phyloP scores from a whole-genome alignment of 345 rosid genomes.

The Brassica incana region DNA sequence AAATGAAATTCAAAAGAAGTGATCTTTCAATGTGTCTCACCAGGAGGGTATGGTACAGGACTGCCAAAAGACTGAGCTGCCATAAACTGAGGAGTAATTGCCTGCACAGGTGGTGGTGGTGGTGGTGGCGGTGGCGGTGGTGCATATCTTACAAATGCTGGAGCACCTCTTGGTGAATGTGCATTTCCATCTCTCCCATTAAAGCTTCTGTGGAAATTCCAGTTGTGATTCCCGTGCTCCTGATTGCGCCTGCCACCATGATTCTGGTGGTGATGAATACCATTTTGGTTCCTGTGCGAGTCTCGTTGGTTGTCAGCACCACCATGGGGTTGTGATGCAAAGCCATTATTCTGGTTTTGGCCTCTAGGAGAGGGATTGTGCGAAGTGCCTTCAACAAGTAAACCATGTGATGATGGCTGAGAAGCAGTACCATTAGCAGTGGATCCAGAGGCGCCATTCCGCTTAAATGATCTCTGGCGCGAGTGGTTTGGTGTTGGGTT shows the following conservation, averaged over 20 bases:
- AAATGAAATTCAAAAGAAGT: slow-evolving; percentile 1
- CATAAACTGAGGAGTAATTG: slow-evolving; percentile 50
- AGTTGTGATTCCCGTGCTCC: slow-evolving; percentile 62
- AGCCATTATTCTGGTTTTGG: slow-evolving; percentile 52
- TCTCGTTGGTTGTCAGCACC: slow-evolving; percentile 61
- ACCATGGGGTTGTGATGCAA: slow-evolving; percentile 50
- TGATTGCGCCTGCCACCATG: slow-evolving; percentile 79
- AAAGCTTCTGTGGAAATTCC: slow-evolving; percentile 55
- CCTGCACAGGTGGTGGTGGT: slow-evolving; percentile 54
- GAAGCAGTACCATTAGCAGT: slow-evolving; percentile 34
- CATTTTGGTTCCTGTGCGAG: slow-evolving; percentile 65
- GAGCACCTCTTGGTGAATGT: slow-evolving; percentile 58
- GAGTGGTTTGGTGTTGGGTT: background rate
- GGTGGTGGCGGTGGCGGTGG: too few relatives aligned
- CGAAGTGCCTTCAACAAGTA: slow-evolving; percentile 18
- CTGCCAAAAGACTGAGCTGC: slow-evolving; percentile 52
- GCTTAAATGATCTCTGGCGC: slow-evolving; percentile 28
- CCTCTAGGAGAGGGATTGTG: slow-evolving; percentile 37
- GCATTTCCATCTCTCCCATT: slow-evolving; percentile 64
- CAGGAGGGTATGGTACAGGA: slow-evolving; percentile 56
- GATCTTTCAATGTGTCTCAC: slow-evolving; percentile 46
- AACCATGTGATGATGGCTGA: slow-evolving; percentile 32
- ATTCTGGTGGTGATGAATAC: slow-evolving; percentile 60
- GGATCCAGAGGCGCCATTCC: slow-evolving; percentile 27
- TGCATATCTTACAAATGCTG: slow-evolving; percentile 60